A percentile compares a stretch with the other conserved stretches of the same genome.
These are phyloP conservation scores for Lycium ferocissimum DNA, from an alignment of 257 asterid species.

Conservation along the genomic window DNA sequence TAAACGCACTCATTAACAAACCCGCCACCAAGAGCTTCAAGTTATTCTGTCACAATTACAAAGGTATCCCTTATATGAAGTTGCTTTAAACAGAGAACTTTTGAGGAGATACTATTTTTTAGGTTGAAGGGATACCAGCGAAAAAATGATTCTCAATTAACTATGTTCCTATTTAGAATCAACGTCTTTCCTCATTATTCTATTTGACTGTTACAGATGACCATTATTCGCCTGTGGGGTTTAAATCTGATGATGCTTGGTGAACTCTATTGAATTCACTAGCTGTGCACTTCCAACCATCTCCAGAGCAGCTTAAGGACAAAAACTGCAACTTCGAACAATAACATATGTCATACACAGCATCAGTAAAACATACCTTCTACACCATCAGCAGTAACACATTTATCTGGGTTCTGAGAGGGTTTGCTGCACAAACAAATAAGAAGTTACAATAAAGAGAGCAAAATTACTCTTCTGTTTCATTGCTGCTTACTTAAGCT, in stretches of 20 bases:
- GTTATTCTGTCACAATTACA: neutral
- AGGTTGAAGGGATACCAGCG: neutral
- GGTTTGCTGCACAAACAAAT: constrained; percentile 58
- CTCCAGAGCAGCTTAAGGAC: constrained; percentile 4
- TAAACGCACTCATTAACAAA: neutral
- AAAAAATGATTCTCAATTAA: neutral
- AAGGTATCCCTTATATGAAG: constrained; percentile 1
- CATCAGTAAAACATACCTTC: constrained; percentile 51
- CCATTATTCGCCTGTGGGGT: neutral
- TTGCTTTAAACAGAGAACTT: neutral
- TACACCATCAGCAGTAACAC: constrained; percentile 41
- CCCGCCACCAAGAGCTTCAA: constrained; percentile 10
- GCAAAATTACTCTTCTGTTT: constrained; percentile 6
- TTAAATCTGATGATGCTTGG: neutral
- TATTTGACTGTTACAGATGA: constrained; percentile 1
- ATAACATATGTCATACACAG: neutral
- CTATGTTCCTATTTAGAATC: neutral
- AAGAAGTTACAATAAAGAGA: constrained; percentile 5
- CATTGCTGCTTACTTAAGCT: neutral
- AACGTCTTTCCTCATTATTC: neutral
- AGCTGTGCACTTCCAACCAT: neutral
- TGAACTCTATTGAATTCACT: neutral
- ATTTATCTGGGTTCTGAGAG: constrained; percentile 48
- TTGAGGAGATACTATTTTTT: neutral
- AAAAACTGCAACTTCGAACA: neutral